Conservation (phyloP, 2,329 filamentous ascomycete genomes). For the Phaeosphaeria sp. region DNA sequence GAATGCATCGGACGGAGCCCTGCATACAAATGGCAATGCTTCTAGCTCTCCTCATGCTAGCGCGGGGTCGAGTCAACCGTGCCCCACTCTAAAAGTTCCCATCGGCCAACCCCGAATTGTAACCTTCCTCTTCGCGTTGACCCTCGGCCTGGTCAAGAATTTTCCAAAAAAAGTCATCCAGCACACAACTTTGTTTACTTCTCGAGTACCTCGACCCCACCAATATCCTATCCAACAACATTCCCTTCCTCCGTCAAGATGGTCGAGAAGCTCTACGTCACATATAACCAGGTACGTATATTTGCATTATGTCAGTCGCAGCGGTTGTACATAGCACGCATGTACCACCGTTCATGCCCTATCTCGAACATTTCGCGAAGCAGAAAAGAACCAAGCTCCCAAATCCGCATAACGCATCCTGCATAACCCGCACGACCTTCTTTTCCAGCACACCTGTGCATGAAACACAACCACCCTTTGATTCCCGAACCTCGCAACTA, state of each 20-base stretch:
- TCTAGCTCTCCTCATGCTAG: not conserved
- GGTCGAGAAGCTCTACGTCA: constrained; percentile 52
- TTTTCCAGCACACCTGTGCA: not conserved
- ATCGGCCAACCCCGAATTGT: not conserved
- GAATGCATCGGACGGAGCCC: not conserved
- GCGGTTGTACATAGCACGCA: constrained; percentile 1
- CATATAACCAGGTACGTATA: constrained; percentile 51
- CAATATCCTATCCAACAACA: not conserved
- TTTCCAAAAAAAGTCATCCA: not conserved
- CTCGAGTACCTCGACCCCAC: not conserved
- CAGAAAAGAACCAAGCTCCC: not conserved
- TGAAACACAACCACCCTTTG: not conserved
- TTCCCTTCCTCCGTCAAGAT: constrained; percentile 30
- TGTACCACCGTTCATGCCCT: not conserved
- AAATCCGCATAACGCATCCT: not conserved
- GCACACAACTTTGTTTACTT: not conserved
- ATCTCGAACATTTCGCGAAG: constrained; percentile 1
- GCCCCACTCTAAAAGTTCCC: constrained; percentile 1
- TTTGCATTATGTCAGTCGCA: not conserved
- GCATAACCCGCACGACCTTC: not conserved
- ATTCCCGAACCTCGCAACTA: constrained; percentile 5
- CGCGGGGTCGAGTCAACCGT: constrained; percentile 1
- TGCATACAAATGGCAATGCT: not conserved
- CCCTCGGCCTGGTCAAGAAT: not conserved
- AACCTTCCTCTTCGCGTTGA: not conserved